Percentiles rank a stretch among this genome's conserved stretches.
phyloP scores from a whole-genome alignment of 1,284 basidiomycete genomes.

The Fomitopsis schrenkii region DNA sequence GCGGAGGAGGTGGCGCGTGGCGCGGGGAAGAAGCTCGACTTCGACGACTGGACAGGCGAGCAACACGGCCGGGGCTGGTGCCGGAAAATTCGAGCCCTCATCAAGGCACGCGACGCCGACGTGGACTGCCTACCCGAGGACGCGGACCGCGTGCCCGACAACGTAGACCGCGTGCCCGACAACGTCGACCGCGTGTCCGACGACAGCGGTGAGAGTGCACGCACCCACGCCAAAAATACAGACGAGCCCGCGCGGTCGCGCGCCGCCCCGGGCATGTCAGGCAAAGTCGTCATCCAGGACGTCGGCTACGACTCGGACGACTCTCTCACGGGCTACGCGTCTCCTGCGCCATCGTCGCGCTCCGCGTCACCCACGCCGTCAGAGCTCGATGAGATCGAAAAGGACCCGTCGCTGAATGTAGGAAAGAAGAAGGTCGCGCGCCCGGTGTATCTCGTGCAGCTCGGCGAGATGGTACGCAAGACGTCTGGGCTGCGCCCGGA shows the following conservation, averaged over 20 bases:
- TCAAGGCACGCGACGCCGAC: conserved; percentile 46
- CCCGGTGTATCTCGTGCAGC: conserved; percentile 82
- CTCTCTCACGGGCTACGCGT: conserved; percentile 76
- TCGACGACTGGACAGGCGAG: conserved; percentile 82
- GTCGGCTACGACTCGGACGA: conserved; percentile 73
- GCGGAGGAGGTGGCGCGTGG: conserved; percentile 75
- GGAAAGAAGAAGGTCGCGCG: conserved; percentile 61
- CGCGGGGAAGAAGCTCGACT: conserved; percentile 66
- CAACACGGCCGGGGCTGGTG: conserved; percentile 70
- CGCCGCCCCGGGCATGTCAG: neutral
- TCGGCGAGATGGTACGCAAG: conserved; percentile 66
- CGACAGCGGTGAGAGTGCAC: neutral
- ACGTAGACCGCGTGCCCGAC: conserved; percentile 8
- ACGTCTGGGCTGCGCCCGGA: conserved; percentile 40
- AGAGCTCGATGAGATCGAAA: conserved; percentile 79
- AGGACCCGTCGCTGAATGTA: conserved; percentile 73
- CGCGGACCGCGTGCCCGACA: conserved; percentile 11
- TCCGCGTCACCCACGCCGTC: conserved; percentile 76
- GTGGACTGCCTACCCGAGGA: conserved; percentile 15
- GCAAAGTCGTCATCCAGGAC: conserved; percentile 9
- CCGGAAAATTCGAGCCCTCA: conserved; percentile 48
- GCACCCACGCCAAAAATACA: neutral
- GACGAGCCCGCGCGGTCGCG: neutral
- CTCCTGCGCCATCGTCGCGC: conserved; percentile 58
- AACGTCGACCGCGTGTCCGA: conserved; percentile 10